phyloP scores from a whole-genome alignment of 23 red algal species.

The Porphyridium purpureum region DNA sequence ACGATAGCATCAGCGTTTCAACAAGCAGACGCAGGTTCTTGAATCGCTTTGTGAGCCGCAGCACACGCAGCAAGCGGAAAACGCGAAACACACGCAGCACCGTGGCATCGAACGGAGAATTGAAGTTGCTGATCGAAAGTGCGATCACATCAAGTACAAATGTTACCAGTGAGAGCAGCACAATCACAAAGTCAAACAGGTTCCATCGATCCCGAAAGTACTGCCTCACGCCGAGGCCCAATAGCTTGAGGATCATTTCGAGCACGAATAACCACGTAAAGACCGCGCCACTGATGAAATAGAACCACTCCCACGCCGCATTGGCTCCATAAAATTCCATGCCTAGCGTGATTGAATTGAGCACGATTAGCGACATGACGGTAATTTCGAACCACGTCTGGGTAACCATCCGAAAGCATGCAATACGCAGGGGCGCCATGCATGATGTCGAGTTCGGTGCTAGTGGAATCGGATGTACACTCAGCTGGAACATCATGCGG shows the following conservation, averaged over 20 bases:
- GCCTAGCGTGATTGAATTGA: neutral
- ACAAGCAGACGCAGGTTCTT: neutral
- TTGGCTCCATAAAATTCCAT: neutral
- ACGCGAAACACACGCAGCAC: neutral
- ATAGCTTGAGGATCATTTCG: neutral
- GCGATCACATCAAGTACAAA: neutral
- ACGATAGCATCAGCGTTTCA: neutral
- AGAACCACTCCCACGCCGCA: neutral
- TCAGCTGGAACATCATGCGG: neutral
- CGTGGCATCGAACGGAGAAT: too few species aligned
- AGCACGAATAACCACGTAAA: neutral
- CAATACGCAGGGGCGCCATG: neutral
- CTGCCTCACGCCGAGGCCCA: neutral
- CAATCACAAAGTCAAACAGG: constrained; percentile 1
- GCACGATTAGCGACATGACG: neutral
- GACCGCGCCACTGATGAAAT: neutral
- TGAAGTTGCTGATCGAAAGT: neutral
- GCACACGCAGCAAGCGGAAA: neutral
- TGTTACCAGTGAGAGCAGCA: neutral
- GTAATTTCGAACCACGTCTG: neutral
- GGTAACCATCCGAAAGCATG: neutral
- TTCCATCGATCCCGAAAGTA: neutral
- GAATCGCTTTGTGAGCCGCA: neutral
- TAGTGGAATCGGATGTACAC: neutral
- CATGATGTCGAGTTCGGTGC: too few species aligned